Evolutionary conservation across 192 early-diverging fungal species (phyloP).

Genomic region (Umbelopsis sp.): DNA sequence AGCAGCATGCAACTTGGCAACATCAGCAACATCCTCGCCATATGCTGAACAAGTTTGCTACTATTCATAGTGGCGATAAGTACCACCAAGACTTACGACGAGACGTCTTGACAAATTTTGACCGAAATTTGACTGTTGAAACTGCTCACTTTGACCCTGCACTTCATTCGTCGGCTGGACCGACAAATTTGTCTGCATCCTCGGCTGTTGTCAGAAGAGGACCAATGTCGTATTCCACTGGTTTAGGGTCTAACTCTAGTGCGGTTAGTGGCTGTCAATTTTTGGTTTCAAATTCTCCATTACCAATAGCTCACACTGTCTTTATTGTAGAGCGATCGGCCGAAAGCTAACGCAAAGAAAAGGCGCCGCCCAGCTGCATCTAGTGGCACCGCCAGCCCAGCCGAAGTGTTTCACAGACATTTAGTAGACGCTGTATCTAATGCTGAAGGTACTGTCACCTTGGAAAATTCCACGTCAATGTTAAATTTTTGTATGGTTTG

Average conservation of each 20-base stretch:
- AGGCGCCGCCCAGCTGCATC: neutral
- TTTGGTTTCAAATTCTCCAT: neutral
- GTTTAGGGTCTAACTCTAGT: neutral
- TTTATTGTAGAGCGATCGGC: neutral
- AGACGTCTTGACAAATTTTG: slow-evolving; percentile 31
- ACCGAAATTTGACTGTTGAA: slow-evolving; percentile 37
- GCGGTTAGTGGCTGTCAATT: neutral
- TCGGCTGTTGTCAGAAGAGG: neutral
- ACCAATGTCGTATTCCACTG: neutral
- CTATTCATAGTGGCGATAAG: slow-evolving; percentile 27
- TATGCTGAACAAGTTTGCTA: slow-evolving; percentile 32
- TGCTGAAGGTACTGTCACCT: slow-evolving; percentile 26
- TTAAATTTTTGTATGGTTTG: neutral
- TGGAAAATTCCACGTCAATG: neutral
- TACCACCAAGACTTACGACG: slow-evolving; percentile 21
- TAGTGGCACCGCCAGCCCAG: slow-evolving; percentile 27
- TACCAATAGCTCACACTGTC: neutral
- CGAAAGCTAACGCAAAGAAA: slow-evolving; percentile 13
- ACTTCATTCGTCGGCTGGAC: slow-evolving; percentile 16
- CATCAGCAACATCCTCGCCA: slow-evolving; percentile 1
- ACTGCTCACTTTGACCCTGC: slow-evolving; percentile 33
- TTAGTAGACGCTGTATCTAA: slow-evolving; percentile 40
- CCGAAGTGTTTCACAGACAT: slow-evolving; percentile 39
- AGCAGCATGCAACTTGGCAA: slow-evolving; percentile 10
- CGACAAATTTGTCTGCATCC: neutral